Conservation (phyloP, 2,329 filamentous ascomycete genomes). For the Pyrenochaeta sp. region DNA sequence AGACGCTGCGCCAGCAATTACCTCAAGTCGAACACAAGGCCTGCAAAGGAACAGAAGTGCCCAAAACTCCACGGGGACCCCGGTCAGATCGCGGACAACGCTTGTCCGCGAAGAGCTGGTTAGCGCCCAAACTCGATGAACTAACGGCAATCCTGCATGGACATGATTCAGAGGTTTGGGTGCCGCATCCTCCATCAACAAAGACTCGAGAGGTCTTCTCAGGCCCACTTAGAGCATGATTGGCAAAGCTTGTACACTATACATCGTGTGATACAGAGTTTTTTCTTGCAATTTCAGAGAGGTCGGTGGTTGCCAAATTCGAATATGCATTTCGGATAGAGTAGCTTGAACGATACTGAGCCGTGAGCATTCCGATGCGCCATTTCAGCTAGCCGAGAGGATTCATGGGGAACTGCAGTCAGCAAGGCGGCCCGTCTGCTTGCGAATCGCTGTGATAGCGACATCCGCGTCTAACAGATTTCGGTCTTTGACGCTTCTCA, state of each 20-base stretch:
- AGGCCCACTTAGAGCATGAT: constrained; percentile 3
- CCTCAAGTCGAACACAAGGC: neutral
- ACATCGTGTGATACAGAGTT: neutral
- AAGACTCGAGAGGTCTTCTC: neutral
- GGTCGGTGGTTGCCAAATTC: neutral
- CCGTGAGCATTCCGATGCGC: neutral
- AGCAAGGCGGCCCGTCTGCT: constrained; percentile 2
- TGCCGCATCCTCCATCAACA: neutral
- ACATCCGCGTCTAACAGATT: constrained; percentile 4
- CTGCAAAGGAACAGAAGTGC: neutral
- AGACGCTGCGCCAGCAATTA: neutral
- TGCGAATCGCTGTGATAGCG: neutral
- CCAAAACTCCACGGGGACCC: constrained; percentile 9
- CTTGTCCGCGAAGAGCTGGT: neutral
- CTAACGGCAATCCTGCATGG: constrained; percentile 2
- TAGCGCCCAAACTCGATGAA: constrained; percentile 4
- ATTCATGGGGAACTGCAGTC: neutral
- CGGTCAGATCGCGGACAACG: constrained; percentile 6
- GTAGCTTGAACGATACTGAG: neutral
- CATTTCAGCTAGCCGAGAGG: neutral
- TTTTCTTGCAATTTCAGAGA: neutral
- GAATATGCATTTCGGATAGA: neutral
- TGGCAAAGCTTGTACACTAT: constrained; percentile 5
- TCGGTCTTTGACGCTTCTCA: constrained; percentile 3
- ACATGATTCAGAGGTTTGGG: constrained; percentile 3